Conservation (phyloP, 148 eudicot species). For the Camellia lanceoleosa region DNA sequence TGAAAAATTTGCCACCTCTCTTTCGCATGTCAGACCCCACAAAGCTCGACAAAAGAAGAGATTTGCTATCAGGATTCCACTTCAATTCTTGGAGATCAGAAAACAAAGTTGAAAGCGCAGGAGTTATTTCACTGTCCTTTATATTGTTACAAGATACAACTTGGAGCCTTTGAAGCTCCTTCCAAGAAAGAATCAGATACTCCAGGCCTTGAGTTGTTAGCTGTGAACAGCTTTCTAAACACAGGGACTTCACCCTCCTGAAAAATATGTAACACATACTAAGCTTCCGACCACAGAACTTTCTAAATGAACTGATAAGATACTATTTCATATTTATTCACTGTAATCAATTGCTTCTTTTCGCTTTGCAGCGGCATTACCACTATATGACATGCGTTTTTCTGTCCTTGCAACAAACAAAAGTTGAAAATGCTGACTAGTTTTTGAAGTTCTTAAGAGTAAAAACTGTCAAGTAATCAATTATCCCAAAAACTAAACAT, state of each 20-base stretch:
- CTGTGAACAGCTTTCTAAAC: constrained; percentile 75
- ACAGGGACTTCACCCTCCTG: constrained; percentile 70
- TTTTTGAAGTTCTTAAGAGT: background rate
- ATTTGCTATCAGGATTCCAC: constrained; percentile 85
- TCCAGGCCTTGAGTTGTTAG: constrained; percentile 69
- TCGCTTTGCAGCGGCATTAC: background rate
- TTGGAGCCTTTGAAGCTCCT: constrained; percentile 62
- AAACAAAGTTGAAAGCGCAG: constrained; percentile 61
- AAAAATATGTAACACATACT: background rate
- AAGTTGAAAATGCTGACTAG: background rate
- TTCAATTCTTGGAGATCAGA: constrained; percentile 65
- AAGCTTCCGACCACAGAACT: background rate
- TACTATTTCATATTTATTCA: background rate
- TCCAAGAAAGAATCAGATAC: constrained; percentile 58
- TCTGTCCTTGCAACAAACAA: background rate
- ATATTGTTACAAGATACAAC: constrained; percentile 76
- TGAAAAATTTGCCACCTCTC: constrained; percentile 67
- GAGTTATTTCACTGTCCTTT: constrained; percentile 59
- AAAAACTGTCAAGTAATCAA: no score
- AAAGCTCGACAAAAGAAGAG: constrained; percentile 59
- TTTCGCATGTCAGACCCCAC: constrained; percentile 69
- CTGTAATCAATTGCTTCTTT: background rate
- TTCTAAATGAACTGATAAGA: background rate
- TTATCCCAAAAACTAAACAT: no score
- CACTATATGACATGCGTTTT: background rate